Percentiles rank a stretch among this genome's conserved stretches.
Evolutionary conservation across 176 grass and related monocot genomes (phyloP).

Genomic region (Cenchrus purpureus): DNA sequence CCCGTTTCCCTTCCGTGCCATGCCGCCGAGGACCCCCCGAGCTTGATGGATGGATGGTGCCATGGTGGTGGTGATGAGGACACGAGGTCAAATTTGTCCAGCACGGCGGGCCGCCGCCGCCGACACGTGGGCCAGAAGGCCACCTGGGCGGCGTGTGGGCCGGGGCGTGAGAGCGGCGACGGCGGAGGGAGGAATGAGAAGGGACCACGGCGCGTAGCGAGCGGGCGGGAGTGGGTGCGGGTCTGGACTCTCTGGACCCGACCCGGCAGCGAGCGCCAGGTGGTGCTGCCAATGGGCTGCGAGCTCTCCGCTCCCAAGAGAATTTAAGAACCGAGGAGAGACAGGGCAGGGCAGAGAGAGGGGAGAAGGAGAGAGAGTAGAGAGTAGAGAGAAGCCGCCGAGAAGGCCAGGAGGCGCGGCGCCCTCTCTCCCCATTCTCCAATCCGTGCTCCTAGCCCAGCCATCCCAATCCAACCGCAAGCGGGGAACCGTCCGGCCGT

Average conservation of each 20-base stretch:
- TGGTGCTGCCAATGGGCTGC: slow-evolving; percentile 43
- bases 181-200: neutral
- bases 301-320: slow-evolving; percentile 34
- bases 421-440: slow-evolving; percentile 28
- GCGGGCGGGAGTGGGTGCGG: neutral
- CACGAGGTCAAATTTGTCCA: neutral
- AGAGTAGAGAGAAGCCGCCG: neutral
- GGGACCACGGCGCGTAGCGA: neutral
- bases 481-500: neutral
- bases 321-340: slow-evolving; percentile 52
- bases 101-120: neutral
- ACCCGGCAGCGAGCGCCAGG: slow-evolving; percentile 23
- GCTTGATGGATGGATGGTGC: too few relatives aligned
- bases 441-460: slow-evolving; percentile 20
- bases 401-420: neutral
- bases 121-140: neutral
- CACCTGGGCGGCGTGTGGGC: neutral
- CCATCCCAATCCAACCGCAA: neutral
- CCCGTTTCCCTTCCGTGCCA: neutral
- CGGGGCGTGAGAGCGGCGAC: neutral
- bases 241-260: neutral
- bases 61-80: too few relatives aligned
- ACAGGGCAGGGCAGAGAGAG: neutral
- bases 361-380: neutral
- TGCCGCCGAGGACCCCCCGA: too few relatives aligned